Conservation (phyloP, 2,329 filamentous ascomycete genomes). For the Penicillium sclerotigenum region DNA sequence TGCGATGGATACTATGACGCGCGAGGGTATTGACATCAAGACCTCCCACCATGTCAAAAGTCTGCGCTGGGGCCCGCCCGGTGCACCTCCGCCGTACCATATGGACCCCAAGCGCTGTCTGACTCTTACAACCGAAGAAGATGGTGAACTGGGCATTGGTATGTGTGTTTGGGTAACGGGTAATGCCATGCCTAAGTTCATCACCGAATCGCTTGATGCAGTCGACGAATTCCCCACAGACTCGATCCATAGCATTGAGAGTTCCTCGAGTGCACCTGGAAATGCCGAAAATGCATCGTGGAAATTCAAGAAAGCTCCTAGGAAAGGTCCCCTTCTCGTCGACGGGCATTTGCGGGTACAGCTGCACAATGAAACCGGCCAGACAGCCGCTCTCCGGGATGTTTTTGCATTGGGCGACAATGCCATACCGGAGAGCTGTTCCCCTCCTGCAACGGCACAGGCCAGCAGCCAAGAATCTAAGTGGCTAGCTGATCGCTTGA, state of each 20-base stretch:
- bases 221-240: conserved; percentile 34
- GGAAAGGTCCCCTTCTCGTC: conserved; percentile 51
- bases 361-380: conserved; percentile 40
- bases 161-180: conserved; percentile 59
- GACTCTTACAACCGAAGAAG: conserved; percentile 56
- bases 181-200: conserved; percentile 37
- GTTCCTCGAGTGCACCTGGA: conserved; percentile 6
- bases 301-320: conserved; percentile 50
- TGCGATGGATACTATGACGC: conserved; percentile 54
- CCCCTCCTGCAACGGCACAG: conserved; percentile 57
- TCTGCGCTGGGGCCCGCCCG: conserved; percentile 51
- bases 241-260: conserved; percentile 28
- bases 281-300: conserved; percentile 35
- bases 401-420: conserved; percentile 59
- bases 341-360: conserved; percentile 57
- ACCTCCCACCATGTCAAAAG: conserved; percentile 57
- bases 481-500: conserved; percentile 56
- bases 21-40: conserved; percentile 57
- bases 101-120: conserved; percentile 46
- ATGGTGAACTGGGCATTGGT: conserved; percentile 57
- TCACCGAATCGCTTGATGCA: conserved; percentile 27
- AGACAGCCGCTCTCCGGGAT: conserved; percentile 48
- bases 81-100: conserved; percentile 32
- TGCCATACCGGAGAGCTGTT: conserved; percentile 51
- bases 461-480: conserved; percentile 58